These are phyloP conservation scores for Cryptosporidium parvum DNA, from an alignment of 169 alveolate genomes.

Conservation along the genomic window DNA sequence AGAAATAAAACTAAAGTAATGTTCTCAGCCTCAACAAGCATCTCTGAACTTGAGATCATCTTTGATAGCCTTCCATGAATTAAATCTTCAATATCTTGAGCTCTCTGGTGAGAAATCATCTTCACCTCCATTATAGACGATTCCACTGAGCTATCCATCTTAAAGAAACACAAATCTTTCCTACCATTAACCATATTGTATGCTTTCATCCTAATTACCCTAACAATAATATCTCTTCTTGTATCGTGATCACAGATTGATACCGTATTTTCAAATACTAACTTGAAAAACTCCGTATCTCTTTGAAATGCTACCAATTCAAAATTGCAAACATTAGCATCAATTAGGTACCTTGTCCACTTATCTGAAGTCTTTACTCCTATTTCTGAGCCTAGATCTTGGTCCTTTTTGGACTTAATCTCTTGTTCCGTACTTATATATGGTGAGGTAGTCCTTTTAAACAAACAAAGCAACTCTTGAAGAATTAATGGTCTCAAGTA, in stretches of 20 bases:
- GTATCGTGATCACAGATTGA: constrained; percentile 22
- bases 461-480: constrained; percentile 23
- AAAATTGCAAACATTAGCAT: neutral
- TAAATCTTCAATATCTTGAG: neutral
- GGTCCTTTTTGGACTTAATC: constrained; percentile 10
- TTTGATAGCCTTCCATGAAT: neutral
- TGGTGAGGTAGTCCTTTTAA: constrained; percentile 7
- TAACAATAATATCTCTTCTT: constrained; percentile 18
- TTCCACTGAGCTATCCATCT: neutral
- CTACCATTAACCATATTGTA: constrained; percentile 3
- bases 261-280: neutral
- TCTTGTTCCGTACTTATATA: neutral
- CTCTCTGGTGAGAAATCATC: constrained; percentile 22
- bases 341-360: neutral
- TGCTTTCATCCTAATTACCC: neutral
- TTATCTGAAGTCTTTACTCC: neutral
- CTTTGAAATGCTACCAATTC: constrained; percentile 51
- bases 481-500: constrained; percentile 30
- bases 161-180: constrained; percentile 33
- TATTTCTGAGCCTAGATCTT: neutral
- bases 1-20: constrained; percentile 33
- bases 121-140: constrained; percentile 12
- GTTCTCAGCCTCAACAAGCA: constrained; percentile 32
- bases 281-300: constrained; percentile 12
- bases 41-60: constrained; percentile 36